Conservation (phyloP, 768 basidiomycete species). For the Sporobolomyces roseus region DNA sequence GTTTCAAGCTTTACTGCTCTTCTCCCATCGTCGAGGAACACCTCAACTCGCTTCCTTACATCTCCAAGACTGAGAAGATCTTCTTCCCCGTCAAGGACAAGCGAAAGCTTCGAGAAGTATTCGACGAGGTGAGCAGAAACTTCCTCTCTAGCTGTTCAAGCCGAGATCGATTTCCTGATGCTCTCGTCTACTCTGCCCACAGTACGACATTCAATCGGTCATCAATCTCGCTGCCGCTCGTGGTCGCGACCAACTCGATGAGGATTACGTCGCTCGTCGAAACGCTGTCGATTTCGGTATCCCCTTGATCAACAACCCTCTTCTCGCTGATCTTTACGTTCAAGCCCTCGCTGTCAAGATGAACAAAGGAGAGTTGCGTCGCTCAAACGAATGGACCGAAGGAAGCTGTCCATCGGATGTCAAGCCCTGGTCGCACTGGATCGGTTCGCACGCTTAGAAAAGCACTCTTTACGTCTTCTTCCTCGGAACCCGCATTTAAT, state of each 20-base stretch:
- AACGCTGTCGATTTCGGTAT: conserved; percentile 72
- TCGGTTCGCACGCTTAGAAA: conserved; percentile 47
- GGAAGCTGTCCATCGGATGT: conserved; percentile 85
- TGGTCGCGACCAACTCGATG: conserved; percentile 71
- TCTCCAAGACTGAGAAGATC: conserved; percentile 67
- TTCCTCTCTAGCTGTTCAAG: not conserved
- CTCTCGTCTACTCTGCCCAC: conserved; percentile 45
- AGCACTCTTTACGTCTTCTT: too few relatives aligned
- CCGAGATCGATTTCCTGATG: not conserved
- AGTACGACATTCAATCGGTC: conserved; percentile 89
- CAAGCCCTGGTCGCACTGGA: conserved; percentile 83
- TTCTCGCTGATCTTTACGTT: conserved; percentile 73
- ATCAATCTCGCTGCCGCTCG: conserved; percentile 83
- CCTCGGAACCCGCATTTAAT: too few relatives aligned
- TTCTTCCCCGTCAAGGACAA: conserved; percentile 97
- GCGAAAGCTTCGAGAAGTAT: conserved; percentile 86
- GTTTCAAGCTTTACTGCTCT: conserved; percentile 93
- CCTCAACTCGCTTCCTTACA: conserved; percentile 71
- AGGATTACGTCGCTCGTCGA: conserved; percentile 94
- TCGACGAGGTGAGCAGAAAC: conserved; percentile 34
- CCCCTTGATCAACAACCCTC: conserved; percentile 83
- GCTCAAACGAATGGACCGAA: conserved; percentile 71
- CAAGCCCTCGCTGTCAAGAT: conserved; percentile 62
- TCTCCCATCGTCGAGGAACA: conserved; percentile 72
- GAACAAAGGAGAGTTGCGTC: conserved; percentile 75